Evolutionary conservation across 176 grass and related monocot genomes (phyloP), one percentile per base, ranked within the genome.

Genomic region (Microstegium vimineum): DNA sequence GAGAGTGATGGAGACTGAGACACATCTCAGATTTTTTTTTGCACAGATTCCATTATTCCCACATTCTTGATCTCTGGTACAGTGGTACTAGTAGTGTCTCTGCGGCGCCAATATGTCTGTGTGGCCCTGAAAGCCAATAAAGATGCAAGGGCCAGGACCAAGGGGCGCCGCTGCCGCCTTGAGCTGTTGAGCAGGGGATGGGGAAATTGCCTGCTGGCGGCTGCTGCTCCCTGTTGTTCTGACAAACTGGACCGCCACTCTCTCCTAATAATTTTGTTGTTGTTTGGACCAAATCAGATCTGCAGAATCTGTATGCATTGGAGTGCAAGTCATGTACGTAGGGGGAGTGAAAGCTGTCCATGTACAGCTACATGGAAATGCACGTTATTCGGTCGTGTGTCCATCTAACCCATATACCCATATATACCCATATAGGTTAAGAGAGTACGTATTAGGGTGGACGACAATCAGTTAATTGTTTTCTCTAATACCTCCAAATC

Each of bases 141-240:
- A 86, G 76, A 63, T 73, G 84, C 51, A n/a, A 56, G 51, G 51
- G 20, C 52, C 20, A 6, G 5, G 2, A n/a, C n/a, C 75, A 80
- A 66, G 60, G 69, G 52, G 42, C 79, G 76, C 32, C 73, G 31
- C 64, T 68, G 40, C 10, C 47, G 31, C 47, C 61, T 18, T n/a
- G 28, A 14, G 35, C 37, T 71, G 68, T 73, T 80, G 57, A 56
- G 32, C 84, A 66, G 76, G 42, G 33, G 80, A 73, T 63, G 75
- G 56, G 54, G 83, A 30, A 79, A 79, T 49, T 79, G 41, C 40
- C 62, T 65, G 84, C 68, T 73, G 56, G 54, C 14, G 40, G 69
- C 57, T 30, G 23, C 59, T 52, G 33, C 76, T 86, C 69, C 59
- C 67, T 56, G 56, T 79, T 47, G 76, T 43, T 86, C 84, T 85